Base-by-base conservation (phyloP, 768 basidiomycete species). In the Termitomyces sp. region DNA sequence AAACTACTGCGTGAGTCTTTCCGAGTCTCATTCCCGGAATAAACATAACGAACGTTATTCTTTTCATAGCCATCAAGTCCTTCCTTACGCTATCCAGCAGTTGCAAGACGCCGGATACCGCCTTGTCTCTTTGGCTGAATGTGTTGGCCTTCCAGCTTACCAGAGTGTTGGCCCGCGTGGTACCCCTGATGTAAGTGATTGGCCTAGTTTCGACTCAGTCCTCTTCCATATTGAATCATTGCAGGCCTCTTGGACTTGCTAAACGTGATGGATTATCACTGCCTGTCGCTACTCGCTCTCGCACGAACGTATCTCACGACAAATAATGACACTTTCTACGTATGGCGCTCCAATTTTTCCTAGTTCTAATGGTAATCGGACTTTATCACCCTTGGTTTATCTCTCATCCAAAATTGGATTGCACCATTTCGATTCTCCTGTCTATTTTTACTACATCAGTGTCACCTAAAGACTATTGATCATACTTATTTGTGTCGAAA, bases 41-140 rank as follows among this genome's bases (percentile, higher is more conserved):
- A 7, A 34, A 7, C 11, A 43, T 34, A 14, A 2, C 20, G 40
- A 42, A 43, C 20, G 4, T 42, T 42, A 31, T 20, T n/a, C 38
- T n/a, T 43, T 54, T 14, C n/a, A 38, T 50, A 76, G 74, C 6
- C 71, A 73, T 59, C 60, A 76, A 56, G 73, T 79, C 7, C 69
- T 79, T 32, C 79, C 77, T 2, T 74, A 71, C 49, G 77, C 71
- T 12, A 77, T 80, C 60, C 25, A 66, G 48, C 71, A 71, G 52
- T 60, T 80, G 51, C 67, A 75, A 56, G 68, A 63, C 0, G 77
- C 77, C 20, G 76, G 77, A 8, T 80, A 79, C 61, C 68, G 65
- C n/a, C 73, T 81, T 17, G 78, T 81, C 38, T 75, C 74, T 43
- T 60, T 80, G 38, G 68, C 79, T 40, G 76, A 79, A 56, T 81